Conservation (phyloP, 2,329 filamentous ascomycete species). For the Fusarium setosum region DNA sequence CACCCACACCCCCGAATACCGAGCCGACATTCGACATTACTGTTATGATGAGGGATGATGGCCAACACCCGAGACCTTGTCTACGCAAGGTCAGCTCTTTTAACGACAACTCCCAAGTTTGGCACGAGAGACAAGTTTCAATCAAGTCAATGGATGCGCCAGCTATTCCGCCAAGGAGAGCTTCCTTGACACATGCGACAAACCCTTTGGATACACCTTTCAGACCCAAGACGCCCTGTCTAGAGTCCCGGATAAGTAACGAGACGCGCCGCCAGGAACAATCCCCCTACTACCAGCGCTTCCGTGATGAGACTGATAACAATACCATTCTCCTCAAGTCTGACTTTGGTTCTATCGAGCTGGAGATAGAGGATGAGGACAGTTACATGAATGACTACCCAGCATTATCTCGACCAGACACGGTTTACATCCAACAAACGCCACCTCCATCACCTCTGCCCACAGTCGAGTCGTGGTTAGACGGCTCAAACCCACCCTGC, state of each 20-base stretch:
- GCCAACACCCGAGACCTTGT: background rate
- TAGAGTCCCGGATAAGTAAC: conserved; percentile 10
- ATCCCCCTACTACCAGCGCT: conserved; percentile 14
- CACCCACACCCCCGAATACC: conserved; percentile 42
- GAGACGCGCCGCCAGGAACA: conserved; percentile 22
- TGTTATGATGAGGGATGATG: conserved; percentile 26
- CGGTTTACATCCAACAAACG: conserved; percentile 46
- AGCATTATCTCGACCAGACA: conserved; percentile 29
- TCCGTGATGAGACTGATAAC: conserved; percentile 33
- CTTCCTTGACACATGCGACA: conserved; percentile 32
- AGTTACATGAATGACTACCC: conserved; percentile 16
- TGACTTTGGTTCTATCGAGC: conserved; percentile 34
- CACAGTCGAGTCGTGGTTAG: conserved; percentile 51
- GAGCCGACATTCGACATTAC: conserved; percentile 33
- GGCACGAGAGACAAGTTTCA: conserved; percentile 21
- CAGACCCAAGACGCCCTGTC: conserved; percentile 22
- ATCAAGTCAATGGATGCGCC: conserved; percentile 35
- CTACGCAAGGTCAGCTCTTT: conserved; percentile 10
- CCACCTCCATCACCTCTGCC: conserved; percentile 50
- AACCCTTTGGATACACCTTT: conserved; percentile 10
- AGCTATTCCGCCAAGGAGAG: conserved; percentile 32
- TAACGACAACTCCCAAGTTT: background rate
- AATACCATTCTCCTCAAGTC: conserved; percentile 31
- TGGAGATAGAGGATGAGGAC: conserved; percentile 37
- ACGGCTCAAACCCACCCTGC: conserved; percentile 46